Evolutionary conservation across 1,284 basidiomycete species (phyloP).

Genomic region (Ganoderma multipileum): DNA sequence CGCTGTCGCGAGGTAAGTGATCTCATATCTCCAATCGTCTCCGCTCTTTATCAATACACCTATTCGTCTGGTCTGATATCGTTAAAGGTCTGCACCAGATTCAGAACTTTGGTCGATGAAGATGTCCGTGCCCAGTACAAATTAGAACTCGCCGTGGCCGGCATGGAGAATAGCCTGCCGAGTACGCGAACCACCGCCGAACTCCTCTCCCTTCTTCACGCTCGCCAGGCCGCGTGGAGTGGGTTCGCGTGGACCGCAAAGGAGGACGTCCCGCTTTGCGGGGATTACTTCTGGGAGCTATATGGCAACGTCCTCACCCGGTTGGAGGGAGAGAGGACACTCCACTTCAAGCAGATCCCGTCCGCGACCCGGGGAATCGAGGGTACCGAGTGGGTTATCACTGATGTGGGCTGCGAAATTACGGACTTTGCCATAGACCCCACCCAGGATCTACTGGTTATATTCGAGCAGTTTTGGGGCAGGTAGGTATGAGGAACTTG

Average conservation of each 20-base stretch:
- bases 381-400: conserved; percentile 54
- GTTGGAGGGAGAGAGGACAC: conserved; percentile 37
- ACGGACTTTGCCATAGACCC: conserved; percentile 71
- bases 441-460: conserved; percentile 62
- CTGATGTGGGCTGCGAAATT: conserved; percentile 46
- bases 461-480: conserved; percentile 52
- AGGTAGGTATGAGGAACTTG: too few species aligned
- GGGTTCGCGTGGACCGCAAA: conserved; percentile 47
- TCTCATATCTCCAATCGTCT: not conserved
- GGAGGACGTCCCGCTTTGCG: conserved; percentile 45
- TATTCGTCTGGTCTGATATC: not conserved
- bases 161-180: conserved; percentile 52
- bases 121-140: conserved; percentile 53
- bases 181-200: conserved; percentile 40
- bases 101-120: conserved; percentile 47
- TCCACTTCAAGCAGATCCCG: too few species aligned
- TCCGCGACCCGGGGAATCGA: conserved; percentile 53
- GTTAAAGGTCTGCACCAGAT: conserved; percentile 54
- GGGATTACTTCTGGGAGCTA: conserved; percentile 55
- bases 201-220: conserved; percentile 49
- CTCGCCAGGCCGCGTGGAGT: conserved; percentile 56
- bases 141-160: conserved; percentile 57
- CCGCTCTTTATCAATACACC: not conserved
- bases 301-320: conserved; percentile 66
- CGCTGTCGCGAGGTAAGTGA: conserved; percentile 47